Base-by-base conservation (phyloP, 1,284 basidiomycete genomes). In the Kwoniella shivajii region DNA sequence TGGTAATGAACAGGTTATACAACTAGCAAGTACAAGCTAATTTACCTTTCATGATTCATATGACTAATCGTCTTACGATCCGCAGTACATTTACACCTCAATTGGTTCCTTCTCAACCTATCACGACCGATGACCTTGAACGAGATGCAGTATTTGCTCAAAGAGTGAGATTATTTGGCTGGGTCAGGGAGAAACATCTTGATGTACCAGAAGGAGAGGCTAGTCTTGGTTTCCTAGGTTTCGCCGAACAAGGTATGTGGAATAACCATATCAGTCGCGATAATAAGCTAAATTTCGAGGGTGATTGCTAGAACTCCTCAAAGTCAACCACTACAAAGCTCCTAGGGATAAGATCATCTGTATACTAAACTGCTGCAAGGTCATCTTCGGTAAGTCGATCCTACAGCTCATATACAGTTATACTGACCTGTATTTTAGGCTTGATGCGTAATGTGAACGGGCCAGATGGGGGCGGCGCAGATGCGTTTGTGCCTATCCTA, bases 301-400 rank as follows among this genome's bases (percentile, higher is more conserved):
- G 50, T 46, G 44, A n/a, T 39, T 44, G 33, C 31, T 68, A 91
- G 93, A 97, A 77, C 81, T 99, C 44, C 78, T 92, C 69, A 99
- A 97, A 82, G 89, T 99, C 66, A 98, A 97, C 73, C 92, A 97
- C 75, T 99, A 98, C 82, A 98, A 98, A 76, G 95, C 95, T 20
- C 95, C 95, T 10, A 83, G 95, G 44, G 95, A 99, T 79, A 99
- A 99, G 80, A 82, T 98, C 60, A 99, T 99, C 59, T 99, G 96
- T 79, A 89, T 99, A 45, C 81, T 99, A 46, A 99, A 99, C 73
- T 91, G 87, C 79, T 99, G 94, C 86, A 99, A 99, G 81, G 93
- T 99, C 78, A 98, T 99, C 71, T 99, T 97, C 75, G 95, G 95
- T 92, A 67, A 63, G 86, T 55, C 47, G 10, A 14, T 34, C 31